phyloP scores from a whole-genome alignment of 768 basidiomycete species.

The Suillus subluteus region DNA sequence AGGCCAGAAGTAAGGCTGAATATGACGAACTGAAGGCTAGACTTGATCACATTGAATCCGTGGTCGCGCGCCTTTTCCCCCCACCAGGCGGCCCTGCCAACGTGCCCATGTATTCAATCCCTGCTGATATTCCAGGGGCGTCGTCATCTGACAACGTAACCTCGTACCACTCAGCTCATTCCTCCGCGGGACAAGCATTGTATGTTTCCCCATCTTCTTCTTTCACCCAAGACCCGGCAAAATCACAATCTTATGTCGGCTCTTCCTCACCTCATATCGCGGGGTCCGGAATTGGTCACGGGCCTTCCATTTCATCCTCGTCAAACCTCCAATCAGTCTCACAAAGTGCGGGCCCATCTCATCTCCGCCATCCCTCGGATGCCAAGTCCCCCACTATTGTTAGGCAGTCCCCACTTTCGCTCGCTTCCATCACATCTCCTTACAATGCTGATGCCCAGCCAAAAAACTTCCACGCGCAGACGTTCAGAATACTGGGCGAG shows the following conservation, averaged over 20 bases:
- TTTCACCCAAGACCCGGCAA: slow-evolving; percentile 30
- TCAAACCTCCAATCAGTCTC: slow-evolving; percentile 22
- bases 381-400: slow-evolving; percentile 34
- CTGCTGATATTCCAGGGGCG: slow-evolving; percentile 34
- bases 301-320: slow-evolving; percentile 25
- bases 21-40: slow-evolving; percentile 64
- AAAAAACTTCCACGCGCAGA: slow-evolving; percentile 85
- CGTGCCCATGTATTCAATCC: slow-evolving; percentile 34
- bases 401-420: slow-evolving; percentile 42
- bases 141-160: slow-evolving; percentile 28
- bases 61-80: slow-evolving; percentile 48
- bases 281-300: slow-evolving; percentile 21
- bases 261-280: slow-evolving; percentile 29
- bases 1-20: slow-evolving; percentile 44
- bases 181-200: slow-evolving; percentile 28
- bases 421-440: slow-evolving; percentile 46
- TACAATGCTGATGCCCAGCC: slow-evolving; percentile 46
- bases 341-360: slow-evolving; percentile 23
- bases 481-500: slow-evolving; percentile 69
- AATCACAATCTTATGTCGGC: slow-evolving; percentile 29
- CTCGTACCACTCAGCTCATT: slow-evolving; percentile 32
- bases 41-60: slow-evolving; percentile 60
- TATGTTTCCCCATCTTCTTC: slow-evolving; percentile 29
- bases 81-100: slow-evolving; percentile 28
- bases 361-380: slow-evolving; percentile 35